A percentile compares a stretch with the other conserved stretches of the same genome.
These are phyloP conservation scores for Penicillium angulare DNA, from an alignment of 495 filamentous ascomycete genomes.

Conservation along the genomic window DNA sequence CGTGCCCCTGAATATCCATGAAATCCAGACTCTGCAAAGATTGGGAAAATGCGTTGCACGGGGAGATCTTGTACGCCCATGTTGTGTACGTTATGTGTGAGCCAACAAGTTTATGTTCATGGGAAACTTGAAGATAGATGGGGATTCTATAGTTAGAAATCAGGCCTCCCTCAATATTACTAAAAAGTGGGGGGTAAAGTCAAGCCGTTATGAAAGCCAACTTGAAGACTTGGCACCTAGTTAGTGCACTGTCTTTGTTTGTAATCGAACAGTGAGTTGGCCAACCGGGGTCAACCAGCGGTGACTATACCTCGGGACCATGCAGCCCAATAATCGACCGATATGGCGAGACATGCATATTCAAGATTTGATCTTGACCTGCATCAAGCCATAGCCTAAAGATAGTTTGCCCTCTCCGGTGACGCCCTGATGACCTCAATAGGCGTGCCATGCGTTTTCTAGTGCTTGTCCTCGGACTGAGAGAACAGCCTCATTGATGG, in stretches of 20 bases:
- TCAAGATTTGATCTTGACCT: background rate
- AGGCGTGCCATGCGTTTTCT: background rate
- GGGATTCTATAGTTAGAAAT: too few relatives aligned
- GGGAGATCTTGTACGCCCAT: background rate
- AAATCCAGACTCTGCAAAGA: background rate
- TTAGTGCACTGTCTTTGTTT: too few relatives aligned
- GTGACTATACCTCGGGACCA: background rate
- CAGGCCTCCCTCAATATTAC: too few relatives aligned
- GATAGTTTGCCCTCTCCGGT: too few relatives aligned
- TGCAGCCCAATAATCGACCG: background rate
- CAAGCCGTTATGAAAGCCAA: too few relatives aligned
- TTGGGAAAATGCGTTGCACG: background rate
- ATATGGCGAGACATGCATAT: conserved; percentile 1
- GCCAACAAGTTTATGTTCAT: too few relatives aligned
- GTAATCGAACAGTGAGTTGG: too few relatives aligned
- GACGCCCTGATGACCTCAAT: conserved; percentile 8
- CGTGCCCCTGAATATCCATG: conserved; percentile 13
- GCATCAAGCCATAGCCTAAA: too few relatives aligned
- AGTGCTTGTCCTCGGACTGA: too few relatives aligned
- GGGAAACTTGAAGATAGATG: too few relatives aligned
- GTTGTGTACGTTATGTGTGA: background rate
- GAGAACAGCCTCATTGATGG: background rate
- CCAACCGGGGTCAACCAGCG: background rate
- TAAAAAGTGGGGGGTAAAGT: too few relatives aligned
- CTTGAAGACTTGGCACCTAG: too few relatives aligned